Percentiles rank a stretch among this genome's conserved stretches.
Conservation (phyloP, 1,284 basidiomycete genomes). For the Malassezia slooffiae region DNA sequence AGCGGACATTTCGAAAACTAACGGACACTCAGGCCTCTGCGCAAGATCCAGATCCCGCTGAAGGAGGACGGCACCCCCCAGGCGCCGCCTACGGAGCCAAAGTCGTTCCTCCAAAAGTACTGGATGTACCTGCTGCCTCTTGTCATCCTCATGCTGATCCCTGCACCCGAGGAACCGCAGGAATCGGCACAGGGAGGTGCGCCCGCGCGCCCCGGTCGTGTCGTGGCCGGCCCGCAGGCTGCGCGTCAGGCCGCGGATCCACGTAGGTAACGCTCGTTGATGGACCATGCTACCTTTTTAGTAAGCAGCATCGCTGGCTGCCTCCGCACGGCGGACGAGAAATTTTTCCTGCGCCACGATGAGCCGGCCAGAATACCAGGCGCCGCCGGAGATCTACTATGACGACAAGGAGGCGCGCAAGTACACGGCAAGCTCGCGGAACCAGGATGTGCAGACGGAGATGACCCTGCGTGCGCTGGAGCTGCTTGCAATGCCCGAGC, state of each 20-base stretch:
- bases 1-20: too few relatives aligned
- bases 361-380: constrained; percentile 89
- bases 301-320: too few relatives aligned
- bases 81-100: constrained; percentile 12
- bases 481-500: constrained; percentile 64
- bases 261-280: too few relatives aligned
- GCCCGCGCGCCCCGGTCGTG: too few relatives aligned
- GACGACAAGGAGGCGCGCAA: constrained; percentile 88
- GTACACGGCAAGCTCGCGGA: constrained; percentile 76
- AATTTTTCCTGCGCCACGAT: constrained; percentile 50
- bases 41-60: too few relatives aligned
- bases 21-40: too few relatives aligned
- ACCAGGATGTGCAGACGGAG: constrained; percentile 90
- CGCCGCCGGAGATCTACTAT: constrained; percentile 97
- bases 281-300: too few relatives aligned
- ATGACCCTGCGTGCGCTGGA: constrained; percentile 96
- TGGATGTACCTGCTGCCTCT: constrained; percentile 31
- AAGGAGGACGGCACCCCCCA: constrained; percentile 22
- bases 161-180: constrained; percentile 17
- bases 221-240: too few relatives aligned
- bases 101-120: constrained; percentile 29
- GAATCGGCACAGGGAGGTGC: too few relatives aligned
- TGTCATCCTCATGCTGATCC: constrained; percentile 22
- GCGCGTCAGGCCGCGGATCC: too few relatives aligned
- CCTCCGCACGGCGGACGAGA: too few relatives aligned